phyloP scores from a whole-genome alignment of 2,329 filamentous ascomycete genomes.

The Nannizzia gypsea region DNA sequence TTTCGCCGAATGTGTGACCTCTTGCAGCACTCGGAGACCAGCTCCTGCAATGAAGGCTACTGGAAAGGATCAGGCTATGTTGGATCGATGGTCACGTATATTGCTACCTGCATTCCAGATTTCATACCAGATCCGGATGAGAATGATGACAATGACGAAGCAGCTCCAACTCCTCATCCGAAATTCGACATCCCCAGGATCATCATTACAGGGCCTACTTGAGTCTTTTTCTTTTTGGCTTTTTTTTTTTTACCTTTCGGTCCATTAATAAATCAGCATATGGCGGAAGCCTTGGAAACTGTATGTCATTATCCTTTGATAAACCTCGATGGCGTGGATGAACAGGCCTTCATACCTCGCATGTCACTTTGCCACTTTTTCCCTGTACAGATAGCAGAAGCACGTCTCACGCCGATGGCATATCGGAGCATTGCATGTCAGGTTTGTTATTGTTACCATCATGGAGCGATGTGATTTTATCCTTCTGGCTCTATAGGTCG shows the following conservation, averaged over 20 bases:
- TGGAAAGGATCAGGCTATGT: conserved; percentile 8
- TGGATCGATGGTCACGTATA: conserved; percentile 12
- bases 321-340: not conserved
- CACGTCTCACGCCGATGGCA: no score
- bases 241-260: no score
- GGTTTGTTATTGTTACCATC: not conserved
- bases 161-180: not conserved
- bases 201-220: not conserved
- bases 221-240: not conserved
- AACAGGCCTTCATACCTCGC: not conserved
- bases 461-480: not conserved
- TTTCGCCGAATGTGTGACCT: conserved; percentile 16
- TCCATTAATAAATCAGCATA: no score
- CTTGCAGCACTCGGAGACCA: conserved; percentile 17
- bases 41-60: conserved; percentile 14
- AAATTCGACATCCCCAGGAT: not conserved
- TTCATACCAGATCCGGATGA: not conserved
- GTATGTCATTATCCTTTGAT: not conserved
- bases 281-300: no score
- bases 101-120: conserved; percentile 7
- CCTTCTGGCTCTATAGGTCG: not conserved
- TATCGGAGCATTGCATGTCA: no score
- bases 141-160: not conserved
- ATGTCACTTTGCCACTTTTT: not conserved
- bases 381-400: not conserved